Base-by-base conservation (phyloP, 495 filamentous ascomycete genomes). In the Rhypophila decipiens region DNA sequence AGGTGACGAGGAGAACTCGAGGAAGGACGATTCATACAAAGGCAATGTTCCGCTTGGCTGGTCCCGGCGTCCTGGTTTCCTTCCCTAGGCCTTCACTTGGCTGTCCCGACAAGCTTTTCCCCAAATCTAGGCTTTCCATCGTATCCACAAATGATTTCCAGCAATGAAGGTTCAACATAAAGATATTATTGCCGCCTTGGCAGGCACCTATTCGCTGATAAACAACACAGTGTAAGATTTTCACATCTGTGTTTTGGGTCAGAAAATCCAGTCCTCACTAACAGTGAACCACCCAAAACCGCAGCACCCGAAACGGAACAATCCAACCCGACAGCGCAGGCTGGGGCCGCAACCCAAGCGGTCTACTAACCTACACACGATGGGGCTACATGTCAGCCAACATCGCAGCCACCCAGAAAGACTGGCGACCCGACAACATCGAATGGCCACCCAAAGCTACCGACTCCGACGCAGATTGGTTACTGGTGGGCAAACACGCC, bases 221-320 rank as follows among this genome's bases (percentile, higher is more conserved):
- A 44, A 50, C 22, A 38, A 37, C 31, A 50, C 39, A 2, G 38
- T 34, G 46, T 49, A 49, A 18, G 37, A n/a, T n/a, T n/a, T n/a
- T 37, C 5, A 3, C 34, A 37, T 12, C 3, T 4, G 13, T 13
- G 13, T 13, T 20, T 39, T 20, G 15, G 19, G 18, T 20, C 38
- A 20, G 11, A 15, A 39, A 39, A 7, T 13, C 27, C 27, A 7
- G 7, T 31, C 27, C 7, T 7, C 27, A 7, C 27, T 13, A 31
- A 13, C 13, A 31, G 13, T 31, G 7, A 31, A 31, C 27, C 27
- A 31, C 7, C 27, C 27, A 31, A 7, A 31, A 31, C 13, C n/a
- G n/a, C 13, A 31, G 27, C 7, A 7, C 7, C 27, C 27, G 13
- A 31, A 31, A 31, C 27, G 27, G 27, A 7, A 31, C 13, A 7